Evolutionary conservation across 139 green algal genomes (phyloP).

Genomic region (Mesostigma viride): DNA sequence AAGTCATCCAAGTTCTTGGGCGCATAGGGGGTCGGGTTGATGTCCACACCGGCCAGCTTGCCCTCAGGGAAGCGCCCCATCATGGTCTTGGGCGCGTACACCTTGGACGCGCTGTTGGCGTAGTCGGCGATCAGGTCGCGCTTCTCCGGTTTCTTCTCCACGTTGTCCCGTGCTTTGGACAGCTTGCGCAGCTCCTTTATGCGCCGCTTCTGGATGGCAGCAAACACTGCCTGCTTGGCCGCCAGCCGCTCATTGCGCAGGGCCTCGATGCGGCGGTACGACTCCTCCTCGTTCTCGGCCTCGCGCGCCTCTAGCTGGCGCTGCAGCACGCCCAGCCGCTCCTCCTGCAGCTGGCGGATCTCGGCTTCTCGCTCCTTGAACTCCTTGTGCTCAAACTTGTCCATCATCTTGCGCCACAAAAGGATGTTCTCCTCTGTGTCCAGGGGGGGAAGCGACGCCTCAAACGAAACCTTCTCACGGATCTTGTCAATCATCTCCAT

Average conservation of each 20-base stretch:
- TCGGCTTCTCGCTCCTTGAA: conserved; percentile 59
- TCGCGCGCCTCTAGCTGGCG: conserved; percentile 44
- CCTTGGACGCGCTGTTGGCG: conserved; percentile 44
- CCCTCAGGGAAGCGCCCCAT: conserved; percentile 53
- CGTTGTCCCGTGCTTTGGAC: too few relatives aligned
- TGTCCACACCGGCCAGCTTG: conserved; percentile 29
- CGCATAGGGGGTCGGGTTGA: too few relatives aligned
- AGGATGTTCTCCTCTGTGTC: conserved; percentile 34
- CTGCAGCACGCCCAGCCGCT: conserved; percentile 45
- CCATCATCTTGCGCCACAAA: conserved; percentile 60
- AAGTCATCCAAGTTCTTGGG: too few relatives aligned
- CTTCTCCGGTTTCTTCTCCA: conserved; percentile 15
- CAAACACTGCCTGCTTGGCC: conserved; percentile 38
- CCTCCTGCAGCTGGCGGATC: conserved; percentile 51
- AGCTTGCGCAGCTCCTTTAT: conserved; percentile 62
- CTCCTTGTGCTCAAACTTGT: conserved; percentile 63
- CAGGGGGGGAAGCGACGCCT: conserved; percentile 55
- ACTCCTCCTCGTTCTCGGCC: conserved; percentile 12
- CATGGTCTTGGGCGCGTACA: conserved; percentile 58
- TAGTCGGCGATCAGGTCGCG: conserved; percentile 42
- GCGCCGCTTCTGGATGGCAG: conserved; percentile 41
- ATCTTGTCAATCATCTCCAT: conserved; percentile 53
- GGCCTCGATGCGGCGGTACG: conserved; percentile 33
- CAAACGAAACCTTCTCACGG: conserved; percentile 62
- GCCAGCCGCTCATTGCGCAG: too few relatives aligned